These are phyloP conservation scores for Pseudopediastrum boryanum DNA, from an alignment of 139 green algal genomes.

Conservation along the genomic window DNA sequence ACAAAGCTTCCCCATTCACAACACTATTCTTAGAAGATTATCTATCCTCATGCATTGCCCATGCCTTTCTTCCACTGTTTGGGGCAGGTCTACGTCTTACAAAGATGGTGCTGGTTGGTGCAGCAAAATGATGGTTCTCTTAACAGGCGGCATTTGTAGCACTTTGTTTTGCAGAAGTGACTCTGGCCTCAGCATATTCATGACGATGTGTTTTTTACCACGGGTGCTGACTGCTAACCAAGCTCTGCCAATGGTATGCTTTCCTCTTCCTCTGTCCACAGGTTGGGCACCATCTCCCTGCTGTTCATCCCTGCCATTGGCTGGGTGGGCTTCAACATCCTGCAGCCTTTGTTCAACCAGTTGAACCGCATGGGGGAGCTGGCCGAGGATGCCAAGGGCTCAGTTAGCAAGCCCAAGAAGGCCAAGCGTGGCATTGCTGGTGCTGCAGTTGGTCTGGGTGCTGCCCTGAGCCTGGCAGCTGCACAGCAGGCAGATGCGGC, in stretches of 20 bases:
- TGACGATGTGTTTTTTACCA: too few species aligned
- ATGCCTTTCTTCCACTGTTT: too few species aligned
- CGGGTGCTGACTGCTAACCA: too few species aligned
- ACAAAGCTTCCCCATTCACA: too few species aligned
- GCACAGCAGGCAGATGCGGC: constrained; percentile 51
- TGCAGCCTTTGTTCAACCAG: constrained; percentile 63
- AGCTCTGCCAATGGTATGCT: background rate
- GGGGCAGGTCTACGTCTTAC: too few species aligned
- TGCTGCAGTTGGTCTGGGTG: constrained; percentile 31
- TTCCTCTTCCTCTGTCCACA: constrained; percentile 62
- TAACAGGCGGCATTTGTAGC: too few species aligned
- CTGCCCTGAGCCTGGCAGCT: constrained; percentile 46
- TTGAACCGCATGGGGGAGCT: constrained; percentile 63
- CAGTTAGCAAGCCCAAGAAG: constrained; percentile 10
- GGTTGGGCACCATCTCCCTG: constrained; percentile 45
- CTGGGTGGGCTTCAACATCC: constrained; percentile 85
- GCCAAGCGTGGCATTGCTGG: background rate
- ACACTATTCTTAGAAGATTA: too few species aligned
- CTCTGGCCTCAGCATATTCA: too few species aligned
- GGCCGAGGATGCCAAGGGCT: constrained; percentile 21
- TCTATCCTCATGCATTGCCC: too few species aligned
- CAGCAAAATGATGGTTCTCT: too few species aligned
- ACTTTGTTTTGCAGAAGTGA: too few species aligned
- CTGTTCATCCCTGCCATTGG: constrained; percentile 70
- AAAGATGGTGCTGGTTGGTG: too few species aligned